Base-by-base conservation (phyloP, 331 rosid genomes). In the Malus hybrid region DNA sequence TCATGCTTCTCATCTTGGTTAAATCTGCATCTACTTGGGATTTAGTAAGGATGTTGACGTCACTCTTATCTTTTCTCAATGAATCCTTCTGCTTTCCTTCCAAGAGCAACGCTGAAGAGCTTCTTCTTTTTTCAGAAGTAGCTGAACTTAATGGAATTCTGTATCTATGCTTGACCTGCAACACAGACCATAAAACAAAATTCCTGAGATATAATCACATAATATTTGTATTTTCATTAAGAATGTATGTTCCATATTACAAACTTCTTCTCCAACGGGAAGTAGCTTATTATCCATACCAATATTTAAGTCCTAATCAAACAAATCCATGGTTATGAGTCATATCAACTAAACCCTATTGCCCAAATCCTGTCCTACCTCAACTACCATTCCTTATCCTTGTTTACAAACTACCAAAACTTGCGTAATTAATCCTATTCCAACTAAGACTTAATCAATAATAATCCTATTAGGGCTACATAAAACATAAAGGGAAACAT, bases 121-220 rank as follows among this genome's bases (percentile, higher is more conserved):
- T 70, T 84, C 81, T 85, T 88, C 89, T 83, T 78, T 88, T 93
- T 76, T 89, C 97, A 20, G 92, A 70, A 74, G 70, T 59, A 50
- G 83, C 67, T 34, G 86, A 85, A 81, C 48, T 86, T 76, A 84
- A 79, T 73, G 88, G 68, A 76, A 91, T 88, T 77, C 92, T 87
- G 85, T 91, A 93, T 80, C 83, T 89, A 65, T 91, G 93, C 73
- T 91, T 91, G 56, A 88, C 89, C 97, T 93, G 79, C 81, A 81
- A 79, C 59, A 70, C 50, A 65, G 64, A 70, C 46, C 48, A 56
- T n/a, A 68, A 73, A 69, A 10, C 20, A 52, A 52, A 52, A 52
- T 52, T 50, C 57, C 57, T 52, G 19, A 16, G 4, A 15, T 52
- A 52, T 52, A 2, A 52, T 2, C 57, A 6, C 57, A 16, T 52